phyloP scores from a whole-genome alignment of 352 stramenopile genomes.

The Globisporangium lucens region DNA sequence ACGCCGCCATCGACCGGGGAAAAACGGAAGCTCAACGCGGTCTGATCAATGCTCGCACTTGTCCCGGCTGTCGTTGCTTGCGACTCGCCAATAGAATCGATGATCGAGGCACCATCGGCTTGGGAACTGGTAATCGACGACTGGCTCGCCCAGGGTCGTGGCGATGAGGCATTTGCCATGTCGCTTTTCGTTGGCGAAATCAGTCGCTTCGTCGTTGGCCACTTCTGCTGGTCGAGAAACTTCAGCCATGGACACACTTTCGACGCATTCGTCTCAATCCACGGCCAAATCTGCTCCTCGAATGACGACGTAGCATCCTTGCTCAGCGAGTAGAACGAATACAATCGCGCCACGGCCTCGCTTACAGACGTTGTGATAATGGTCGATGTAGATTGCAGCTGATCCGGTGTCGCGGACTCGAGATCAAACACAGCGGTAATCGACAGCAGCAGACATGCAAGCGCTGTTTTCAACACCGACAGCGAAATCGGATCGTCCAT shows the following conservation, averaged over 20 bases:
- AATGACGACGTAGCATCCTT: constrained; percentile 36
- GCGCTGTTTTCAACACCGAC: constrained; percentile 32
- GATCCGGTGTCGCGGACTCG: constrained; percentile 39
- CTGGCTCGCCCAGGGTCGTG: constrained; percentile 14
- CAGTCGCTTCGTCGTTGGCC: constrained; percentile 53
- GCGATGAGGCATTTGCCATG: constrained; percentile 13
- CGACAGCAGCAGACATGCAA: constrained; percentile 52
- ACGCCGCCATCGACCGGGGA: constrained; percentile 60
- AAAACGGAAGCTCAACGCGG: constrained; percentile 62
- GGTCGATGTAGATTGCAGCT: constrained; percentile 48
- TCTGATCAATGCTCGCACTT: constrained; percentile 14
- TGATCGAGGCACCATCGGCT: constrained; percentile 12
- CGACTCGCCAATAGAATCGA: constrained; percentile 17
- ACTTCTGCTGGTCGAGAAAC: constrained; percentile 65
- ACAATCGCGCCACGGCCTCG: constrained; percentile 50
- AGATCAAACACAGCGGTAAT: constrained; percentile 67
- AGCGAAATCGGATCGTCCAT: constrained; percentile 33
- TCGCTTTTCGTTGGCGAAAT: constrained; percentile 24
- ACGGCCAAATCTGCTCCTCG: constrained; percentile 48
- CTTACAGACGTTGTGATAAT: constrained; percentile 59
- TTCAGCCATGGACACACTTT: constrained; percentile 69
- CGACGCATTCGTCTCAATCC: constrained; percentile 53
- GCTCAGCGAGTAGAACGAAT: constrained; percentile 35
- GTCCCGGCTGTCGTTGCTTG: constrained; percentile 18
- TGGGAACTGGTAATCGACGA: constrained; percentile 15